Evolutionary conservation across 805 yeast genomes (phyloP).

Genomic region (Babjeviella inositovora): DNA sequence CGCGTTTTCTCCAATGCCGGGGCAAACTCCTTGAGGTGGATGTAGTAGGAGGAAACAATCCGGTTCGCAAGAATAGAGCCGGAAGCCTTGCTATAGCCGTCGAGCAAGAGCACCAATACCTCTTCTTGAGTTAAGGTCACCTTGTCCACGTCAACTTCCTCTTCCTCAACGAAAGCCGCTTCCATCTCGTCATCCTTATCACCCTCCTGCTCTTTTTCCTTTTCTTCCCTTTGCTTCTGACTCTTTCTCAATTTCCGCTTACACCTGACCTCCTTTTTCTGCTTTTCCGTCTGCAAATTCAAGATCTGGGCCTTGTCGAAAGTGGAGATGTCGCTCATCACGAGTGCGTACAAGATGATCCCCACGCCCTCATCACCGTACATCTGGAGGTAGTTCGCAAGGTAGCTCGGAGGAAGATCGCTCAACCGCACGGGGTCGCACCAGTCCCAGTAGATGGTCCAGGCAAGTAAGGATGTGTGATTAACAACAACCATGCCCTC

Average conservation of each 20-base stretch:
- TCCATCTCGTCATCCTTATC: slow-evolving; percentile 1
- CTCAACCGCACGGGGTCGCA: slow-evolving; percentile 34
- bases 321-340: slow-evolving; percentile 54
- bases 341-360: slow-evolving; percentile 41
- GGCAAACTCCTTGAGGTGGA: slow-evolving; percentile 46
- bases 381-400: slow-evolving; percentile 32
- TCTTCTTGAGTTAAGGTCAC: slow-evolving; percentile 15
- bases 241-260: slow-evolving; percentile 8
- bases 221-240: slow-evolving; percentile 3
- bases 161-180: slow-evolving; percentile 1
- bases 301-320: slow-evolving; percentile 20
- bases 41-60: slow-evolving; percentile 41
- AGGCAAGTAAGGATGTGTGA: slow-evolving; percentile 44
- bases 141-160: slow-evolving; percentile 5
- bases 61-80: slow-evolving; percentile 45
- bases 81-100: slow-evolving; percentile 16
- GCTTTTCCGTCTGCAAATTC: slow-evolving; percentile 4
- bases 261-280: slow-evolving; percentile 5
- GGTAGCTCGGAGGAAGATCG: slow-evolving; percentile 25
- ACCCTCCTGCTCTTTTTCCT: slow-evolving; percentile 2
- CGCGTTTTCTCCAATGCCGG: slow-evolving; percentile 45
- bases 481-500: slow-evolving; percentile 62
- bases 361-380: slow-evolving; percentile 54
- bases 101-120: slow-evolving; percentile 16
- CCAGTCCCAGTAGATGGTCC: slow-evolving; percentile 69